Base-by-base conservation (phyloP, 768 basidiomycete genomes). In the Pulveroboletus ravenelii region DNA sequence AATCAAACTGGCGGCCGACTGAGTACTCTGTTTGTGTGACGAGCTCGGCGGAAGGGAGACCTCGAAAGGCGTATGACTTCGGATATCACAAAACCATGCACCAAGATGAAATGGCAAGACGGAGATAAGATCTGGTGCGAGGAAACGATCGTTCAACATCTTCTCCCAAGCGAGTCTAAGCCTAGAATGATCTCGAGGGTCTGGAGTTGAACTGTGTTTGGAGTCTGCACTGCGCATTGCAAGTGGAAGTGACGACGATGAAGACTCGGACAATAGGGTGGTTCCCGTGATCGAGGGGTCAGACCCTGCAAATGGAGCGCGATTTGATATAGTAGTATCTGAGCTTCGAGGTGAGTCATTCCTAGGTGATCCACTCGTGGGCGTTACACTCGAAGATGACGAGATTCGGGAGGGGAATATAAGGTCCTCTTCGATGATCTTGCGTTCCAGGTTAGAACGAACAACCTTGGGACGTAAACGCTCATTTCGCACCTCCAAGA, bases 371-470 rank as follows among this genome's bases (percentile, higher is more conserved):
- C 18, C 49, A 13, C 46, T 50, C 18, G n/a, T 5, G n/a, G 51
- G 35, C 34, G 45, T 47, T 10, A 35, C n/a, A n/a, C 53, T 47
- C 14, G 50, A 42, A n/a, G 36, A 47, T 3, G 52, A 48, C 15
- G 49, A 39, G n/a, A n/a, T 34, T 45, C 59, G 55, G 41, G 74
- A 79, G 8, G 87, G 87, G 60, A 89, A 89, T 41, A 87, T 73
- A 7, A 82, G 73, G 60, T 87, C 85, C 51, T 89, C 87, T 63
- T 87, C 87, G 34, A 87, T 77, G 9, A 87, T 71, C 86, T 88
- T 54, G 8, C n/a, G 41, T 14, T 49, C 27, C 8, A 31, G 47
- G 48, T 59, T 27, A 57, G 45, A 56, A 45, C 35, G 45, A 40
- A 42, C 34, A 6, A 14, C 0, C 25, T 10, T 8, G 7, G 36